A percentile compares a stretch with the other conserved stretches of the same genome.
Conservation (phyloP, 192 early-diverging fungal genomes). For the Dimargaris cristalligena region DNA sequence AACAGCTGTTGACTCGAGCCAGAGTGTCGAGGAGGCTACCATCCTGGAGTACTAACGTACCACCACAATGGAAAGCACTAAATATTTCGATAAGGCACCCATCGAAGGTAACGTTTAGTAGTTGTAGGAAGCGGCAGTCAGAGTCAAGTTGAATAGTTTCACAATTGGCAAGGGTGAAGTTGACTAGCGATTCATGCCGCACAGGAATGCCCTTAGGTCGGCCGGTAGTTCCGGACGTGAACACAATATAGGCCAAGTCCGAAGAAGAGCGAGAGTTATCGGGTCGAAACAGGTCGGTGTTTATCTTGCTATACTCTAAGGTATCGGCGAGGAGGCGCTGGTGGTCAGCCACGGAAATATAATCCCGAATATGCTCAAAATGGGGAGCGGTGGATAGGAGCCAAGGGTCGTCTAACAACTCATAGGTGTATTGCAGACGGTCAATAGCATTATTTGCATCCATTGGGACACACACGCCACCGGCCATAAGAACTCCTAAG, state of each 20-base stretch:
- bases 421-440: not conserved
- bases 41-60: not conserved
- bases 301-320: not conserved
- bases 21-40: not conserved
- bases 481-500: not conserved
- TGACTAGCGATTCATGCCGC: not conserved
- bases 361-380: not conserved
- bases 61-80: not conserved
- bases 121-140: not conserved
- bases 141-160: not conserved
- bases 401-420: not conserved
- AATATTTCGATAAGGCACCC: not conserved
- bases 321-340: not conserved
- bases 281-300: not conserved
- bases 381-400: not conserved
- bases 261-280: too few relatives aligned
- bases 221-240: slow-evolving; percentile 4
- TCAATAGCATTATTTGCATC: not conserved
- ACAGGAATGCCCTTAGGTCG: not conserved
- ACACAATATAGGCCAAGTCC: not conserved
- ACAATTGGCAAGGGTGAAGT: not conserved
- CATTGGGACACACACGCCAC: not conserved
- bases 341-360: not conserved
- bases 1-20: not conserved
- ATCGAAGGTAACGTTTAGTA: not conserved